Evolutionary conservation across 2,329 filamentous ascomycete species (phyloP).

Genomic region (Fonsecaea pugnacius): DNA sequence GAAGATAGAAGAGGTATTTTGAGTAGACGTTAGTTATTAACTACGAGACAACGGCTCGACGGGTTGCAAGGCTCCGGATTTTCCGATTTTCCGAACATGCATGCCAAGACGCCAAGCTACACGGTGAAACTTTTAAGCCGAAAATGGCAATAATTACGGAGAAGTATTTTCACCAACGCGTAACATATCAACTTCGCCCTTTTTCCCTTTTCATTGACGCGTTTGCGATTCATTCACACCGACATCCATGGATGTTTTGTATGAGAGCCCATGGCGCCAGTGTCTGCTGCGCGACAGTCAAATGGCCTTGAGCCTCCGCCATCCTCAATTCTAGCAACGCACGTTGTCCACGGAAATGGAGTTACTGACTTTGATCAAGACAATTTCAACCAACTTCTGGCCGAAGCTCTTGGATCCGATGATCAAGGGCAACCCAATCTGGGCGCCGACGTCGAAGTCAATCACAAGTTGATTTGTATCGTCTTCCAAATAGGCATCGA

Average conservation of each 20-base stretch:
- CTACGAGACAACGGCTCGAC: too few relatives aligned
- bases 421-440: constrained; percentile 52
- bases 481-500: constrained; percentile 76
- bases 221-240: constrained; percentile 4
- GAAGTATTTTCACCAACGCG: background rate
- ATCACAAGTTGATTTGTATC: constrained; percentile 83
- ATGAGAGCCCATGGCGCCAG: constrained; percentile 26
- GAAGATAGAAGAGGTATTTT: constrained; percentile 53
- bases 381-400: constrained; percentile 75
- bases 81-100: background rate
- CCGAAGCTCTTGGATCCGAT: constrained; percentile 61
- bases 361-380: constrained; percentile 69
- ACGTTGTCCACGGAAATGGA: constrained; percentile 72
- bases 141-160: constrained; percentile 5
- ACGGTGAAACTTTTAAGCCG: background rate
- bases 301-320: constrained; percentile 50
- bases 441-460: constrained; percentile 73
- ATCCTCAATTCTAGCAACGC: constrained; percentile 83
- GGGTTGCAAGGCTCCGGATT: background rate
- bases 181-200: constrained; percentile 10
- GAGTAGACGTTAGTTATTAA: constrained; percentile 24
- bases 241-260: background rate
- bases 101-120: background rate
- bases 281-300: constrained; percentile 25
- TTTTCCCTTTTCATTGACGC: constrained; percentile 16